Conservation (phyloP, 164 flowering plant species). For the Aristolochia contorta region DNA sequence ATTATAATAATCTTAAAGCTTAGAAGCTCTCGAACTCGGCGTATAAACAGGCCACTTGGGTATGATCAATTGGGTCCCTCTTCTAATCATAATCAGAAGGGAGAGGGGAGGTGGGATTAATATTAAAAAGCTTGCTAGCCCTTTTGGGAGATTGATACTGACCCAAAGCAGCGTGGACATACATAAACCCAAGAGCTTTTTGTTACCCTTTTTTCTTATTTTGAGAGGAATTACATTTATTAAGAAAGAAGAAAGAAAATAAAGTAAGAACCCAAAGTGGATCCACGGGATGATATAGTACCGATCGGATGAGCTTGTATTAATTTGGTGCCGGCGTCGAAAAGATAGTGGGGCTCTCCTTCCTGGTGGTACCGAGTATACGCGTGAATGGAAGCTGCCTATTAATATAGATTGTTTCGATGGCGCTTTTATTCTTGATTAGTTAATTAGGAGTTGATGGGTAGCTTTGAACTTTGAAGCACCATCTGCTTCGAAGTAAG, state of each 20-base stretch:
- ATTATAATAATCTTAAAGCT: not conserved
- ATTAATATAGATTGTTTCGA: slow-evolving; percentile 20
- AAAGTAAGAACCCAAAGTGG: not conserved
- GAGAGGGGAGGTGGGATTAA: slow-evolving; percentile 7
- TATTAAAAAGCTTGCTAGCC: not conserved
- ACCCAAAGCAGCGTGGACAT: slow-evolving; percentile 1
- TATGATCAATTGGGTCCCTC: slow-evolving; percentile 17
- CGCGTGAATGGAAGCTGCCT: slow-evolving; percentile 36
- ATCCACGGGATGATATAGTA: not conserved
- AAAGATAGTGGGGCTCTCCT: not conserved
- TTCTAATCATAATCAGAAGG: slow-evolving; percentile 29
- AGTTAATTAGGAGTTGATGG: slow-evolving; percentile 8
- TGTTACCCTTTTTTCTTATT: not conserved
- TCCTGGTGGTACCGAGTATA: slow-evolving; percentile 16
- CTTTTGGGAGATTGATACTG: not conserved
- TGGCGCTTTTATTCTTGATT: slow-evolving; percentile 16
- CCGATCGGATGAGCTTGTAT: too few species aligned
- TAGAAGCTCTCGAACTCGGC: slow-evolving; percentile 1
- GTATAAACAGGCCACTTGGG: slow-evolving; percentile 3
- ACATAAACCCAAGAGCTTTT: not conserved
- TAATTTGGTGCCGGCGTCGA: not conserved
- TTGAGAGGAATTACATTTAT: too few species aligned
- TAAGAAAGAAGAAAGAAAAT: not conserved
- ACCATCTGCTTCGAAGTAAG: slow-evolving; percentile 1
- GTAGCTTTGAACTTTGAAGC: not conserved